These are phyloP conservation scores for Entomophthora muscae DNA, from an alignment of 371 early-diverging fungal genomes.

Conservation along the genomic window DNA sequence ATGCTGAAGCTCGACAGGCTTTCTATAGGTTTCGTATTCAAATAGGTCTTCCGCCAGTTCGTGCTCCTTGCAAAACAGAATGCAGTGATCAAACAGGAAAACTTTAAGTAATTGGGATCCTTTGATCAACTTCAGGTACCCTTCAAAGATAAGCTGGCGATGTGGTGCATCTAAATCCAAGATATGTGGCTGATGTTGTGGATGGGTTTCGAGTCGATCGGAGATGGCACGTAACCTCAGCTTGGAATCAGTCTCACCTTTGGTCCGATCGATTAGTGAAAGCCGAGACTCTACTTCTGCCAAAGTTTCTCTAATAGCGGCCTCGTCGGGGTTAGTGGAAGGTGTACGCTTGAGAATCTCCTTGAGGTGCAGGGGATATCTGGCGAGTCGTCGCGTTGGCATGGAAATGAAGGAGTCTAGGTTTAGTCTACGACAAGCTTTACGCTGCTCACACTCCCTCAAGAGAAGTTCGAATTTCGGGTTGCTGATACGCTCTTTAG, in stretches of 20 bases:
- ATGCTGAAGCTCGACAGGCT: no score
- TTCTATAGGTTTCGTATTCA: slow-evolving; percentile 42
- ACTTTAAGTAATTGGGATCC: slow-evolving; percentile 34
- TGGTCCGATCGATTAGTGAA: slow-evolving; percentile 38
- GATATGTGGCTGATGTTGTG: background rate
- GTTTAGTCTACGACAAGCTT: slow-evolving; percentile 60
- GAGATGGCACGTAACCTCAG: slow-evolving; percentile 13
- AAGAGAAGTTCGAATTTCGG: slow-evolving; percentile 24
- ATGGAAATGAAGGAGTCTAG: slow-evolving; percentile 61
- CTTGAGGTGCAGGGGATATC: slow-evolving; percentile 70
- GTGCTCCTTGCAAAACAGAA: slow-evolving; percentile 58
- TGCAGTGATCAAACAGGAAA: slow-evolving; percentile 69
- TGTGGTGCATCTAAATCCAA: slow-evolving; percentile 41
- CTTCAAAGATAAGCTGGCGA: slow-evolving; percentile 57
- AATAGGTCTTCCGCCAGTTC: slow-evolving; percentile 24
- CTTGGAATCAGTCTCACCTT: slow-evolving; percentile 1
- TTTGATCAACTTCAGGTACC: slow-evolving; percentile 49
- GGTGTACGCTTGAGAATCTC: slow-evolving; percentile 77
- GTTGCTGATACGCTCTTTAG: slow-evolving; percentile 51
- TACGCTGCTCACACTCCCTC: slow-evolving; percentile 46
- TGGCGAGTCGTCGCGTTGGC: slow-evolving; percentile 74
- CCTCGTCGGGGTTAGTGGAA: slow-evolving; percentile 57
- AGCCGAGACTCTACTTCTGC: slow-evolving; percentile 43
- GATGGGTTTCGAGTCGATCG: background rate
- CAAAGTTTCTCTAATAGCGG: slow-evolving; percentile 33